These are phyloP conservation scores for Xylaria sp. DNA, from an alignment of 2,329 filamentous ascomycete genomes.

Conservation along the genomic window DNA sequence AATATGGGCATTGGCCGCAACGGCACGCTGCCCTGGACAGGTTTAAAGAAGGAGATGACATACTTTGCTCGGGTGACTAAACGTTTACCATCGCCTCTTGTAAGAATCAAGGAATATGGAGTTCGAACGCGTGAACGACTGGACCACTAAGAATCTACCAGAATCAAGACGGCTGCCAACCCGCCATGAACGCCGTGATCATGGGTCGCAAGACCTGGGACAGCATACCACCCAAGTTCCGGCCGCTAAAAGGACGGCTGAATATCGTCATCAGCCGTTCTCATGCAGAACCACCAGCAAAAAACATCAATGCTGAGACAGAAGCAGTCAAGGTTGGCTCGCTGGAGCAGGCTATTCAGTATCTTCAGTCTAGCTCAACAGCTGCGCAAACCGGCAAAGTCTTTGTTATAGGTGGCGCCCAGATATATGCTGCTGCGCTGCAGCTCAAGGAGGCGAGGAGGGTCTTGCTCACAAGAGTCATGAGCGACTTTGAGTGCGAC, in stretches of 20 bases:
- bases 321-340: conserved; percentile 68
- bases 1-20: conserved; percentile 86
- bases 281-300: conserved; percentile 43
- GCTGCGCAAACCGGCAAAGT: conserved; percentile 62
- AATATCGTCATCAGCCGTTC: conserved; percentile 83
- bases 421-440: conserved; percentile 82
- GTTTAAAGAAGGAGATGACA: conserved; percentile 88
- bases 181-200: conserved; percentile 77
- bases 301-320: conserved; percentile 43
- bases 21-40: conserved; percentile 87
- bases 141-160: conserved; percentile 12
- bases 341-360: conserved; percentile 66
- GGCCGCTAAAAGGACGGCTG: conserved; percentile 80
- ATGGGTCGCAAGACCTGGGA: conserved; percentile 99
- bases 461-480: conserved; percentile 76
- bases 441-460: conserved; percentile 64
- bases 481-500: conserved; percentile 78
- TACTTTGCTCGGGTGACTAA: conserved; percentile 95
- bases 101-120: conserved; percentile 38
- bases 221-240: conserved; percentile 80
- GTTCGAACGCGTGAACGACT: background rate
- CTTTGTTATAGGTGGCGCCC: conserved; percentile 90
- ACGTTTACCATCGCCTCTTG: conserved; percentile 59
- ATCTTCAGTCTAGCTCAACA: conserved; percentile 52
- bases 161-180: conserved; percentile 44